Percentiles rank a stretch among this genome's conserved stretches.
Evolutionary conservation across 331 rosid species (phyloP).

Genomic region (Rosa hybrid): DNA sequence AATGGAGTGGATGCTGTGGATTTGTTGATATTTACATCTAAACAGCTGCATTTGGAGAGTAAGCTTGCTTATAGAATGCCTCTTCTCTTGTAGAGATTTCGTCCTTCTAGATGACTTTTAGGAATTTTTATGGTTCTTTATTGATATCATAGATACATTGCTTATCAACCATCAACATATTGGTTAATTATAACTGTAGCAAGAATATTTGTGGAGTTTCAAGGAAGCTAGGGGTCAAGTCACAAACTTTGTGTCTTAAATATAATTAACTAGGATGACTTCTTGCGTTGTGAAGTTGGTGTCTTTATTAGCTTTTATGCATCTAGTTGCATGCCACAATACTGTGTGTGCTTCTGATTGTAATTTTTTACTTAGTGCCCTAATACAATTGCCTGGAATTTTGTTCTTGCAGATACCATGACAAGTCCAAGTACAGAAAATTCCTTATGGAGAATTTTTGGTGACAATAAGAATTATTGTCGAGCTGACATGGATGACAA

Average conservation of each 20-base stretch:
- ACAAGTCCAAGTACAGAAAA: conserved; percentile 14
- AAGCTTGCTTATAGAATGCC: conserved; percentile 19
- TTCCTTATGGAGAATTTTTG: conserved; percentile 65
- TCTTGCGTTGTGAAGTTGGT: neutral
- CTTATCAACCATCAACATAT: neutral
- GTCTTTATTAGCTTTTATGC: neutral
- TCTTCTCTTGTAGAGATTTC: neutral
- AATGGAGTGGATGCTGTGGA: conserved; percentile 44
- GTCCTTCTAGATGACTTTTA: neutral
- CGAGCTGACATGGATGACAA: conserved; percentile 4
- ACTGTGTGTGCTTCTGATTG: neutral
- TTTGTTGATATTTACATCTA: conserved; percentile 51
- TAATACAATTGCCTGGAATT: neutral
- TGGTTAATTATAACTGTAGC: neutral
- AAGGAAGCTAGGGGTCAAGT: neutral
- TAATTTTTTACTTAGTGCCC: neutral
- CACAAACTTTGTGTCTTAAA: neutral
- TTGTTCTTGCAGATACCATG: conserved; percentile 35
- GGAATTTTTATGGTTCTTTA: neutral
- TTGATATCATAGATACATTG: neutral
- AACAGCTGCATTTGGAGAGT: conserved; percentile 51
- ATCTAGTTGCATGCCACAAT: neutral
- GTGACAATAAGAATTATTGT: conserved; percentile 2
- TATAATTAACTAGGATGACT: neutral
- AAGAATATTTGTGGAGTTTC: neutral